These are phyloP conservation scores for Cryphonectria naterciae DNA, from an alignment of 2,329 filamentous ascomycete genomes.

Conservation along the genomic window DNA sequence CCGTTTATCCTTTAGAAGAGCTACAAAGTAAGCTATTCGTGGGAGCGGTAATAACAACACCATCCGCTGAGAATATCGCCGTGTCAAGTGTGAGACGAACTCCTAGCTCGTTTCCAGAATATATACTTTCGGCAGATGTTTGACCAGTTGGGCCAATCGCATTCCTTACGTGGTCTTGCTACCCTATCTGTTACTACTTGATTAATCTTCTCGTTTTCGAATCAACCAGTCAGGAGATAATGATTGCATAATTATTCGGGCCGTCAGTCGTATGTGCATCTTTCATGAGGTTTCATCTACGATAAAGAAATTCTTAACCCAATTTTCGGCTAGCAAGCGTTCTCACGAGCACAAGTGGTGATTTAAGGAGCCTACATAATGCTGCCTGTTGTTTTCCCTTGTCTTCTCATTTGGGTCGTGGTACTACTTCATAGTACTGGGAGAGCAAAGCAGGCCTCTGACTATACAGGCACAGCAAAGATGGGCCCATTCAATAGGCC, in stretches of 20 bases:
- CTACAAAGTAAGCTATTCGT: neutral
- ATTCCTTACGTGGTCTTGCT: neutral
- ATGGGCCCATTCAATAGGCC: too few species aligned
- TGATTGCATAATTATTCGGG: neutral
- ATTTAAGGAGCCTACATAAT: neutral
- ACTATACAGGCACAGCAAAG: neutral
- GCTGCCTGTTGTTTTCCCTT: neutral
- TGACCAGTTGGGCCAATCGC: neutral
- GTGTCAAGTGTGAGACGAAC: neutral
- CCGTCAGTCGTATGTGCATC: neutral
- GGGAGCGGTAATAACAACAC: neutral
- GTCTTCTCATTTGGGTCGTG: neutral
- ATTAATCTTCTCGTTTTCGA: neutral
- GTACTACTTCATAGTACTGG: neutral
- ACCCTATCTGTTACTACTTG: neutral
- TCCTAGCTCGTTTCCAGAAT: neutral
- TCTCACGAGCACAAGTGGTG: neutral
- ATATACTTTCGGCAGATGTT: neutral
- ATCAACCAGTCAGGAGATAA: neutral
- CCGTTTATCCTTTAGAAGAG: neutral
- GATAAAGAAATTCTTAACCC: neutral
- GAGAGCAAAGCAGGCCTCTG: too few species aligned
- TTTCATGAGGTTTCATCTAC: neutral
- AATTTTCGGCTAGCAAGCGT: neutral
- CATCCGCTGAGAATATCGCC: neutral